These are phyloP conservation scores for Saturnispora saitoi DNA, from an alignment of 805 yeast genomes.

Conservation along the genomic window DNA sequence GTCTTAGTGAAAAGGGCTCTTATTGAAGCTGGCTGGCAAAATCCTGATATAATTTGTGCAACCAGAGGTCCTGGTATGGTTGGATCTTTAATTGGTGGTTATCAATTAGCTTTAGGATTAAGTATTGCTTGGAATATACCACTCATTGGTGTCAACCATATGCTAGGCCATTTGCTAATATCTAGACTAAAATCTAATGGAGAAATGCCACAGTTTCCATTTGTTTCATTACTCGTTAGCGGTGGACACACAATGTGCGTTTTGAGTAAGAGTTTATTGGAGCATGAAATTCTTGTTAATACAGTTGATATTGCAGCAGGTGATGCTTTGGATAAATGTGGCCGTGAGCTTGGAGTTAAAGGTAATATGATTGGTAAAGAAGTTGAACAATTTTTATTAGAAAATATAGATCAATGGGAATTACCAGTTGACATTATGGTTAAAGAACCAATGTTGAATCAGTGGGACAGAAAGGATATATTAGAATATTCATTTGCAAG, in stretches of 20 bases:
- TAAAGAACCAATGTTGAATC: constrained; percentile 46
- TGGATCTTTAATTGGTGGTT: constrained; percentile 76
- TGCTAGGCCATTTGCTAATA: constrained; percentile 83
- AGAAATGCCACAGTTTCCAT: constrained; percentile 47
- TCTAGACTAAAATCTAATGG: constrained; percentile 45
- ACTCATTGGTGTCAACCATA: constrained; percentile 85
- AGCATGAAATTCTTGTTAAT: constrained; percentile 67
- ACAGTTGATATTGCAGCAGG: constrained; percentile 89
- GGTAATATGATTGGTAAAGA: constrained; percentile 87
- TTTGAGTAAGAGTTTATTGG: constrained; percentile 44
- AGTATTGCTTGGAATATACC: constrained; percentile 72
- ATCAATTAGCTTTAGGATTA: constrained; percentile 79
- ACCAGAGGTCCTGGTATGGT: constrained; percentile 97
- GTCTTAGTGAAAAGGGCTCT: constrained; percentile 40
- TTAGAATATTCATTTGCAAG: constrained; percentile 71
- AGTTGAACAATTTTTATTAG: constrained; percentile 48
- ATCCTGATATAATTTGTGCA: constrained; percentile 73
- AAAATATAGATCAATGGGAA: constrained; percentile 27
- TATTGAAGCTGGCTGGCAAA: constrained; percentile 25
- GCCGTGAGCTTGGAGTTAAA: constrained; percentile 67
- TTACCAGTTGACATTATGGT: constrained; percentile 23
- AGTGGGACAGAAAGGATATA: constrained; percentile 36
- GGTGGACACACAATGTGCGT: constrained; percentile 96
- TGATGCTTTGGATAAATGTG: constrained; percentile 89
- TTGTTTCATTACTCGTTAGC: constrained; percentile 68